Percentiles rank a stretch among this genome's conserved stretches.
These are phyloP conservation scores for Xerocomus spinulosus DNA, from an alignment of 768 basidiomycete genomes.

Conservation along the genomic window DNA sequence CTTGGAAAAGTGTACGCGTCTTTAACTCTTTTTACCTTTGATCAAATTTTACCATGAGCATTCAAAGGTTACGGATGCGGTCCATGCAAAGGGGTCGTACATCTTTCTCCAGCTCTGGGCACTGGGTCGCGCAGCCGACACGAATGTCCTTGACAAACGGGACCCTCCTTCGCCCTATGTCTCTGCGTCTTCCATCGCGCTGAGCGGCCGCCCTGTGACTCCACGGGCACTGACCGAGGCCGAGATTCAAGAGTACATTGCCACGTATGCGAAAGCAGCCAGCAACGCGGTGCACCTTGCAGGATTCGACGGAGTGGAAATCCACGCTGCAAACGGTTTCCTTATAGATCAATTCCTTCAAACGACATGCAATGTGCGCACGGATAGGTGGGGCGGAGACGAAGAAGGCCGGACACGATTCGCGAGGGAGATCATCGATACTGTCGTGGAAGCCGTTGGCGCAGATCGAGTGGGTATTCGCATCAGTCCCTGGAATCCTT, in stretches of 20 bases:
- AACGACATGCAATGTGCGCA: conserved; percentile 33
- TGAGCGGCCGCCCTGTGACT: conserved; percentile 11
- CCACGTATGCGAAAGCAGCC: conserved; percentile 28
- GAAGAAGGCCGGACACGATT: conserved; percentile 47
- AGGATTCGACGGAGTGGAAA: conserved; percentile 45
- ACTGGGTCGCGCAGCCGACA: conserved; percentile 45
- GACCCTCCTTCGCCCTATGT: conserved; percentile 31
- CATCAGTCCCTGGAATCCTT: conserved; percentile 38
- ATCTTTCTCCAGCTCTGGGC: conserved; percentile 37
- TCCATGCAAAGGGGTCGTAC: conserved; percentile 46
- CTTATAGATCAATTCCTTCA: conserved; percentile 53
- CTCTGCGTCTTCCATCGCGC: conserved; percentile 30
- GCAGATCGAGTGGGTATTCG: conserved; percentile 40
- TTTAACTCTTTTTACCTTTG: too few species aligned
- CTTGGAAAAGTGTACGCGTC: conserved; percentile 41
- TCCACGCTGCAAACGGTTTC: conserved; percentile 42
- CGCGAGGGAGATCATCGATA: conserved; percentile 41
- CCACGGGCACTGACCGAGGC: conserved; percentile 18
- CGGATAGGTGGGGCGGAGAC: conserved; percentile 65
- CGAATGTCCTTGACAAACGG: conserved; percentile 33
- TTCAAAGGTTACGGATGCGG: conserved; percentile 47
- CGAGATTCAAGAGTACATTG: conserved; percentile 33
- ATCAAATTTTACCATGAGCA: neutral
- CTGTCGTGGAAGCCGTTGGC: conserved; percentile 41
- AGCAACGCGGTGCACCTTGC: conserved; percentile 33